phyloP scores from a whole-genome alignment of 176 grass and related monocot genomes.

The Elymus sibiricus region DNA sequence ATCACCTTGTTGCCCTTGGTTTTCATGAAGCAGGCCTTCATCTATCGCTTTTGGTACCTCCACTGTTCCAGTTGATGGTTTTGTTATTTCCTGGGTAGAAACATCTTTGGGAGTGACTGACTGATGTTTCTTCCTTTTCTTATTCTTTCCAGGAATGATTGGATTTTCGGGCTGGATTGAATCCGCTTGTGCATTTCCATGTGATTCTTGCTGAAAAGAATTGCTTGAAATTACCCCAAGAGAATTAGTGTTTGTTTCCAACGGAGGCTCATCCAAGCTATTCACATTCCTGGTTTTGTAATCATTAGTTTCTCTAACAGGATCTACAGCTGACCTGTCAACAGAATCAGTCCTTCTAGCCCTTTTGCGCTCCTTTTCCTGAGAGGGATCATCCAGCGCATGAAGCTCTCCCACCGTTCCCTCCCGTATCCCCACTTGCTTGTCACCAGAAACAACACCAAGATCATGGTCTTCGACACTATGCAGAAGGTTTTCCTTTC shows the following conservation, averaged over 20 bases:
- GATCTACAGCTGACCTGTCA: slow-evolving; percentile 9
- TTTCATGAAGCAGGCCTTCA: slow-evolving; percentile 17
- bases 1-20: slow-evolving; percentile 17
- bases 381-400: slow-evolving; percentile 4
- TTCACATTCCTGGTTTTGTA: not conserved
- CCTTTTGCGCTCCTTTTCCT: slow-evolving; percentile 21
- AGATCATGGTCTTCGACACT: not conserved
- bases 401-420: not conserved
- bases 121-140: slow-evolving; percentile 45
- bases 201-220: slow-evolving; percentile 24
- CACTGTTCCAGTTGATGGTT: slow-evolving; percentile 16
- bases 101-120: slow-evolving; percentile 24
- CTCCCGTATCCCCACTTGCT: slow-evolving; percentile 5
- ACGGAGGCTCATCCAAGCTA: slow-evolving; percentile 11
- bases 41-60: slow-evolving; percentile 19
- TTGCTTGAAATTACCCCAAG: slow-evolving; percentile 5
- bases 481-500: not conserved
- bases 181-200: slow-evolving; percentile 11
- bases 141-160: slow-evolving; percentile 51
- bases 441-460: slow-evolving; percentile 27
- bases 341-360: slow-evolving; percentile 19
- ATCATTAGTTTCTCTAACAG: slow-evolving; percentile 13
- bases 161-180: slow-evolving; percentile 30
- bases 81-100: slow-evolving; percentile 21
- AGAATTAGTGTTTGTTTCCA: slow-evolving; percentile 6